Evolutionary conservation across 208 protist genomes (phyloP).

Genomic region (Crithidia brevicula): DNA sequence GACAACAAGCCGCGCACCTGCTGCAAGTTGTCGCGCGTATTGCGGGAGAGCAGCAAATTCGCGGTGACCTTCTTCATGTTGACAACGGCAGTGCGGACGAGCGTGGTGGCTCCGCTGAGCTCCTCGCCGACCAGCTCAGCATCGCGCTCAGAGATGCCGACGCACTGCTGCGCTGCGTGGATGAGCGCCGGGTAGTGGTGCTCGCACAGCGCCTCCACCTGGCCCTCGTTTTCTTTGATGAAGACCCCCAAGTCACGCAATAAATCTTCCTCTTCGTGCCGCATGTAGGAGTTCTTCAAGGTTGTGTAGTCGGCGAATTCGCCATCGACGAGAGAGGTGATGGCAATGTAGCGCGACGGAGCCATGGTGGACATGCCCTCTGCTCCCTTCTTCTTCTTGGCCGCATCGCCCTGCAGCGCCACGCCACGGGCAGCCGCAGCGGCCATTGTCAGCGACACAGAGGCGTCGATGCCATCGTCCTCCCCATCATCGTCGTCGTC

Average conservation of each 20-base stretch:
- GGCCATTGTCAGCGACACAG: constrained; percentile 12
- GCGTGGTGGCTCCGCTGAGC: constrained; percentile 74
- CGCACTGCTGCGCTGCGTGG: constrained; percentile 84
- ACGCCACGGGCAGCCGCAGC: constrained; percentile 22
- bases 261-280: constrained; percentile 77
- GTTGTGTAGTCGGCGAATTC: constrained; percentile 92
- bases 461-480: neutral
- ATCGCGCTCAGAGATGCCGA: constrained; percentile 81
- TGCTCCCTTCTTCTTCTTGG: constrained; percentile 29
- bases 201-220: constrained; percentile 86
- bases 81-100: constrained; percentile 72
- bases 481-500: constrained; percentile 31
- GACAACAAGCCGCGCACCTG: constrained; percentile 60
- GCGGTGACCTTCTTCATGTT: constrained; percentile 78
- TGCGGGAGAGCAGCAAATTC: constrained; percentile 67
- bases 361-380: constrained; percentile 45
- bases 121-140: constrained; percentile 87
- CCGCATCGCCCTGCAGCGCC: constrained; percentile 22
- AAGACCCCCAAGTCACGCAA: constrained; percentile 75
- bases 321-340: constrained; percentile 86
- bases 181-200: constrained; percentile 90
- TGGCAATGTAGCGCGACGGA: constrained; percentile 80
- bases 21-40: constrained; percentile 63
- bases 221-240: constrained; percentile 85
- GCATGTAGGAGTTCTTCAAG: constrained; percentile 81